phyloP scores from a whole-genome alignment of 139 green algal species.

The Chlorella sp. region DNA sequence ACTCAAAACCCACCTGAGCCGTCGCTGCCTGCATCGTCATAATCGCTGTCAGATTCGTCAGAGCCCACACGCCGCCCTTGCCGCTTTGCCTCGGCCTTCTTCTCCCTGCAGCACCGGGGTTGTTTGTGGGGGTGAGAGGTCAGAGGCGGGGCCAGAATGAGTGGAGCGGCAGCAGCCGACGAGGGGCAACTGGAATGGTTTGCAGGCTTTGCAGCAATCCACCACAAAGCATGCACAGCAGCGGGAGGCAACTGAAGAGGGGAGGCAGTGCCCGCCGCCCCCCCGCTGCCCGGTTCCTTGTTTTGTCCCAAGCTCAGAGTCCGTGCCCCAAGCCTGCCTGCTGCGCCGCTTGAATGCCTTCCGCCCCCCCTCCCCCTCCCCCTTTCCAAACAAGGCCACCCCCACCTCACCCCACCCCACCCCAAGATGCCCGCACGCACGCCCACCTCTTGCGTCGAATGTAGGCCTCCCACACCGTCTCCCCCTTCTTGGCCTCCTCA shows the following conservation, averaged over 20 bases:
- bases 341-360: background rate
- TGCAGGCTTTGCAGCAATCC: background rate
- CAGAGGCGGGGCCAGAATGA: background rate
- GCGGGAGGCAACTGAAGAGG: no score
- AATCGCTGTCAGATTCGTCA: conserved; percentile 37
- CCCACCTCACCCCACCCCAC: background rate
- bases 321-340: background rate
- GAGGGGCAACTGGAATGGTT: background rate
- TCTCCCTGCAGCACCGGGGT: conserved; percentile 65
- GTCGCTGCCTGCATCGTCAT: background rate
- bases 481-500: conserved; percentile 48
- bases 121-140: background rate
- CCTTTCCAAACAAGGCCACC: background rate
- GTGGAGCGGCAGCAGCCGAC: background rate
- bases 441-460: conserved; percentile 49
- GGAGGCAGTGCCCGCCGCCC: no score
- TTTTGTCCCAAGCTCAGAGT: background rate
- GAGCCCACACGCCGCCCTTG: conserved; percentile 29
- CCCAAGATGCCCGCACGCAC: background rate
- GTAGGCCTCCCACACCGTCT: conserved; percentile 91
- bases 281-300: no score
- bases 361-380: background rate
- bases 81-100: conserved; percentile 64
- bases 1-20: background rate
- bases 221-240: no score